Evolutionary conservation across 495 filamentous ascomycete genomes (phyloP).

Genomic region (Hyaloscypha hepaticicola): DNA sequence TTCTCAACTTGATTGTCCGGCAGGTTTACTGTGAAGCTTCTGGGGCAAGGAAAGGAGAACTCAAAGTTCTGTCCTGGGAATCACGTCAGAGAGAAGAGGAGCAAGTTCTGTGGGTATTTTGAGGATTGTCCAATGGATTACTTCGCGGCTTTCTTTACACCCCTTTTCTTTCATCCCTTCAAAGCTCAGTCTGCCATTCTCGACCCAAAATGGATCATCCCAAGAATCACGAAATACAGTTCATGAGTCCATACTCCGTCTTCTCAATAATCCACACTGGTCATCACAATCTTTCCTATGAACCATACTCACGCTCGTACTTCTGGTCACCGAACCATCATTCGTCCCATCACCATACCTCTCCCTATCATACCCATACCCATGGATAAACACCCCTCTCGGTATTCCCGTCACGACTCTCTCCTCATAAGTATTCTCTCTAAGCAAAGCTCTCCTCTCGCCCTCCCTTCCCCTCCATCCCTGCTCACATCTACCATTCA

Average conservation of each 20-base stretch:
- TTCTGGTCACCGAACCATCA: background rate
- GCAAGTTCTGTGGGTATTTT: background rate
- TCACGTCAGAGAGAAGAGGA: background rate
- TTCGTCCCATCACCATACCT: conserved; percentile 13
- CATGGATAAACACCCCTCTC: background rate
- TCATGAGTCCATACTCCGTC: conserved; percentile 1
- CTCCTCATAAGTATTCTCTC: background rate
- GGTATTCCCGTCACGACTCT: background rate
- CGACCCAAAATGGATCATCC: background rate
- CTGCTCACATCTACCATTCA: background rate
- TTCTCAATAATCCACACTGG: conserved; percentile 7
- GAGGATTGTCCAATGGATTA: background rate
- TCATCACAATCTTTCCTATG: conserved; percentile 17
- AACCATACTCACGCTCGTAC: background rate
- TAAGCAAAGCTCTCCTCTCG: conserved; percentile 5
- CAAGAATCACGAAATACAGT: background rate
- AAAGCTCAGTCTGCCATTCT: background rate
- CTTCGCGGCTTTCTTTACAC: background rate
- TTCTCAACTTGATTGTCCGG: background rate
- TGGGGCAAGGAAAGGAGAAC: background rate
- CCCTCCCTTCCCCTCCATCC: background rate
- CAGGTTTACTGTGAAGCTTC: background rate
- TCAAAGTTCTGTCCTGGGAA: background rate
- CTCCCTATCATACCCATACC: conserved; percentile 4
- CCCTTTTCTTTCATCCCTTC: background rate